A percentile compares a stretch with the other conserved stretches of the same genome.
phyloP scores from a whole-genome alignment of 257 asterid genomes.

The Petrea volubilis region DNA sequence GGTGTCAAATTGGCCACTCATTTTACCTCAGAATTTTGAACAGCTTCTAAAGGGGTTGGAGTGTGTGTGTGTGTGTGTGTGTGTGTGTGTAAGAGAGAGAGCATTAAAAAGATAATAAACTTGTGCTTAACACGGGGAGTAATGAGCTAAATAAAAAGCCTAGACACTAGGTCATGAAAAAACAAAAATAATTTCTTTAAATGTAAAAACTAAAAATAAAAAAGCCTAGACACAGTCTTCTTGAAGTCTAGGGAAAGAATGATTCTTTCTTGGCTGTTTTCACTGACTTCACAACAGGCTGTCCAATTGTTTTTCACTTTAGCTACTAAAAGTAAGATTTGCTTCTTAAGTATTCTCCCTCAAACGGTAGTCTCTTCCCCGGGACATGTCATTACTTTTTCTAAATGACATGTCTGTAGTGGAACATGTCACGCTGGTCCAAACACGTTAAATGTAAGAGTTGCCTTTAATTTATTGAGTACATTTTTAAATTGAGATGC shows the following conservation, averaged over 20 bases:
- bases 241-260: slow-evolving; percentile 69
- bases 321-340: slow-evolving; percentile 18
- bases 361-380: neutral
- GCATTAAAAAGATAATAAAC: neutral
- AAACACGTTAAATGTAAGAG: no score
- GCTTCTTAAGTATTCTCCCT: slow-evolving; percentile 25
- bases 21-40: slow-evolving; percentile 18
- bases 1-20: slow-evolving; percentile 16
- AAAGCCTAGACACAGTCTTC: slow-evolving; percentile 34
- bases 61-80: neutral
- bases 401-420: no score
- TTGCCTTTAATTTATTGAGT: no score
- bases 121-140: neutral
- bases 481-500: no score
- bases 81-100: no score
- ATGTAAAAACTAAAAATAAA: no score
- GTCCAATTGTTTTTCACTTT: slow-evolving; percentile 19
- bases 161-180: no score
- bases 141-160: slow-evolving; percentile 17
- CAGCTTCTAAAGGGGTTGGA: neutral
- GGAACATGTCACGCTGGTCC: no score
- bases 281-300: slow-evolving; percentile 15
- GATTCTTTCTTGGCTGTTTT: slow-evolving; percentile 38
- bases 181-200: no score
- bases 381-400: neutral